These are phyloP conservation scores for Trichosporon sp. DNA, from an alignment of 1,284 basidiomycete genomes.

Conservation along the genomic window DNA sequence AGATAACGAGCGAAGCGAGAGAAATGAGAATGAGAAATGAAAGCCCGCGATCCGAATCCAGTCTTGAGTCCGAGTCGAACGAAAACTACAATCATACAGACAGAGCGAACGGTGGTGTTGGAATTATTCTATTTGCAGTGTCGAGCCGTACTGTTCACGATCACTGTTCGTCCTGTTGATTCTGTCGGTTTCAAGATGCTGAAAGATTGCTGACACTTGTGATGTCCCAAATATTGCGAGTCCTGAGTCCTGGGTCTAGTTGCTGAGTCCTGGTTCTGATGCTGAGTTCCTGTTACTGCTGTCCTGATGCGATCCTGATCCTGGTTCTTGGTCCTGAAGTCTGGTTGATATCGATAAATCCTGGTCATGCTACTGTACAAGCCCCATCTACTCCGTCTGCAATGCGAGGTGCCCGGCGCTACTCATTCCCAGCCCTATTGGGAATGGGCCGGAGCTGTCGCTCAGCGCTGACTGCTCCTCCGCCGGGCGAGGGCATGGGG, in stretches of 20 bases:
- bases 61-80: not conserved
- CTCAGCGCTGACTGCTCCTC: not conserved
- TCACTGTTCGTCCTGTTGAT: too few relatives aligned
- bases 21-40: not conserved
- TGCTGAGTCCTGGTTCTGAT: not conserved
- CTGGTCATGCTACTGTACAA: constrained; percentile 11
- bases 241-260: not conserved
- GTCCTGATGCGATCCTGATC: not conserved
- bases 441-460: constrained; percentile 13
- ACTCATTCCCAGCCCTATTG: constrained; percentile 6
- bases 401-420: not conserved
- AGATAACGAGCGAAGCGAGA: not conserved
- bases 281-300: not conserved
- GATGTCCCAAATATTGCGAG: not conserved
- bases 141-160: too few relatives aligned
- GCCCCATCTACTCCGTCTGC: not conserved
- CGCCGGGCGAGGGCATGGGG: not conserved
- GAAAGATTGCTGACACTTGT: not conserved
- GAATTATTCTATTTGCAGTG: too few relatives aligned
- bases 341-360: constrained; percentile 1
- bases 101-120: too few relatives aligned
- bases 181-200: not conserved
- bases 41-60: not conserved
- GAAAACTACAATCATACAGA: not conserved
- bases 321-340: not conserved